Evolutionary conservation across 139 green algal genomes (phyloP).

Genomic region (Chlorella sp.): DNA sequence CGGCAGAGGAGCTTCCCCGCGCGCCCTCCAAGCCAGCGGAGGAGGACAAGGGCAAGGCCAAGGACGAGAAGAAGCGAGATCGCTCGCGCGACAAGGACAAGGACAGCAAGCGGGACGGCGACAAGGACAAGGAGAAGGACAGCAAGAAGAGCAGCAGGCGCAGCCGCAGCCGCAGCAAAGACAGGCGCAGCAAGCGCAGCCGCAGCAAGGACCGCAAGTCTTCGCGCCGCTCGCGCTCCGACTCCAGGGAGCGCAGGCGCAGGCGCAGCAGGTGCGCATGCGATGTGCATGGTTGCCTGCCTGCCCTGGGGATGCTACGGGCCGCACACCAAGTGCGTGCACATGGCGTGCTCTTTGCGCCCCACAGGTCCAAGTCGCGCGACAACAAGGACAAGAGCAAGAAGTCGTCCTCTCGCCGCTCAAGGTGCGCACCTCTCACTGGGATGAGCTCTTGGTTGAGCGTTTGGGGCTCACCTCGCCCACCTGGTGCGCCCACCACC

Average conservation of each 20-base stretch:
- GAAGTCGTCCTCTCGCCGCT: not conserved
- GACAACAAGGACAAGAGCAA: not conserved
- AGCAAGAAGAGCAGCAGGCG: not conserved
- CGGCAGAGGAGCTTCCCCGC: too few relatives aligned
- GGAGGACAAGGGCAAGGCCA: slow-evolving; percentile 4
- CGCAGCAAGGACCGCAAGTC: not conserved
- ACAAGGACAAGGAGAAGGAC: not conserved
- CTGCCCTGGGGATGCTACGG: not conserved
- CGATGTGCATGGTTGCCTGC: not conserved
- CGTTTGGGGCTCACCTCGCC: not conserved
- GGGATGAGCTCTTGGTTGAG: not conserved
- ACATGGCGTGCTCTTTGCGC: not conserved
- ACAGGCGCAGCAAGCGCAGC: not conserved
- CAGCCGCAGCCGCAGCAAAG: slow-evolving; percentile 11
- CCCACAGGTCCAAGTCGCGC: not conserved
- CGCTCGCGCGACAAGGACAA: not conserved
- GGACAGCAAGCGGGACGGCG: not conserved
- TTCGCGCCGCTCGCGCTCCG: not conserved
- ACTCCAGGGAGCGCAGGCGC: not conserved
- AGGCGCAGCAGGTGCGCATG: slow-evolving; percentile 1
- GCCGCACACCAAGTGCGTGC: not conserved
- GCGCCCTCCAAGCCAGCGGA: too few relatives aligned
- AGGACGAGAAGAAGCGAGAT: not conserved
- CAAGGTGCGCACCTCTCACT: not conserved
- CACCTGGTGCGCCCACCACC: not conserved